phyloP scores from a whole-genome alignment of 1,139 yeast genomes.

The Saccharomyces pastorianus region DNA sequence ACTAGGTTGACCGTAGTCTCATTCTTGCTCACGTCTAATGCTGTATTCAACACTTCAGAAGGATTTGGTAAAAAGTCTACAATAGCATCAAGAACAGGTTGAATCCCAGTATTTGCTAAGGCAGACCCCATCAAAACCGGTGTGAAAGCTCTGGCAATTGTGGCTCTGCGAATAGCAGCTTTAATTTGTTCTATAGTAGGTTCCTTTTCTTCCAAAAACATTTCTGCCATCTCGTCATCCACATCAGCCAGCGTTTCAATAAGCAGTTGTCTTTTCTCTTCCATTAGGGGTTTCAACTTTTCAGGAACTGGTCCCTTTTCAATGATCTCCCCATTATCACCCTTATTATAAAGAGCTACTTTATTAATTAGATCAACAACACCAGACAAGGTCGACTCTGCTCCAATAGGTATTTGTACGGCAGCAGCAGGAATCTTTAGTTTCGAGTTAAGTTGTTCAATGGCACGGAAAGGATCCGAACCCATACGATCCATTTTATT shows the following conservation, averaged over 20 bases:
- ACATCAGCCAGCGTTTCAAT: slow-evolving; percentile 95
- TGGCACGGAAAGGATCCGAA: slow-evolving; percentile 90
- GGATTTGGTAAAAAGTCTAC: slow-evolving; percentile 95
- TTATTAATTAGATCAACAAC: slow-evolving; percentile 85
- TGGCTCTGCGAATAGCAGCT: slow-evolving; percentile 85
- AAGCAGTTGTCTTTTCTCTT: slow-evolving; percentile 72
- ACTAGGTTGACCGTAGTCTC: slow-evolving; percentile 68
- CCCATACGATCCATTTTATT: slow-evolving; percentile 99
- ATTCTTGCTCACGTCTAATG: slow-evolving; percentile 63
- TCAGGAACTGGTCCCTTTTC: slow-evolving; percentile 62
- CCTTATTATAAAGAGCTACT: slow-evolving; percentile 83
- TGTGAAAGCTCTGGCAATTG: slow-evolving; percentile 93
- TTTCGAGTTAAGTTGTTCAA: slow-evolving; percentile 80
- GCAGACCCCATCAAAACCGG: slow-evolving; percentile 99
- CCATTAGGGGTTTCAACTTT: slow-evolving; percentile 64
- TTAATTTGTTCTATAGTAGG: slow-evolving; percentile 79
- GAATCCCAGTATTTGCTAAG: slow-evolving; percentile 89
- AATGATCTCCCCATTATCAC: slow-evolving; percentile 79
- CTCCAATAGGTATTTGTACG: slow-evolving; percentile 95
- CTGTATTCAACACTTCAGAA: slow-evolving; percentile 82
- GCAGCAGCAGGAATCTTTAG: slow-evolving; percentile 95
- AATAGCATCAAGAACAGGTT: slow-evolving; percentile 90
- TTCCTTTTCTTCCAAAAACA: slow-evolving; percentile 80
- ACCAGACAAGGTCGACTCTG: slow-evolving; percentile 77
- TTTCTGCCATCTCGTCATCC: slow-evolving; percentile 93